Evolutionary conservation across 768 basidiomycete species (phyloP).

Genomic region (Serendipita sp.): DNA sequence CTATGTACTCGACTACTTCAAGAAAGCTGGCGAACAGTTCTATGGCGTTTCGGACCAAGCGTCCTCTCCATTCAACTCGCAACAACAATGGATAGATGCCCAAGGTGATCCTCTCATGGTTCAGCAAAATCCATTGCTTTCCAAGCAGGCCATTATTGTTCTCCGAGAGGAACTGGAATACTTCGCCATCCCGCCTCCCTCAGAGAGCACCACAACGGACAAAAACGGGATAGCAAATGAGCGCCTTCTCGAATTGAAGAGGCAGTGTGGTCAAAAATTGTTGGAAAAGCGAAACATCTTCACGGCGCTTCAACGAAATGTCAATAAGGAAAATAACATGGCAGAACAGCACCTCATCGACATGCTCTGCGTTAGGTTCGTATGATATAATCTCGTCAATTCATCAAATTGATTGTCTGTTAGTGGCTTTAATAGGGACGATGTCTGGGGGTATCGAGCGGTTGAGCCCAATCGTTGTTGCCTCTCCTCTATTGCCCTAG

Average conservation of each 20-base stretch:
- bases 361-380: constrained; percentile 98
- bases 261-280: constrained; percentile 70
- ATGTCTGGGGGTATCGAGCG: constrained; percentile 94
- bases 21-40: constrained; percentile 71
- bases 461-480: constrained; percentile 92
- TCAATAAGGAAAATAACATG: constrained; percentile 97
- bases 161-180: constrained; percentile 96
- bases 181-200: constrained; percentile 81
- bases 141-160: constrained; percentile 97
- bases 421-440: constrained; percentile 94
- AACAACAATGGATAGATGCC: constrained; percentile 61
- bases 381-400: constrained; percentile 12
- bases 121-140: constrained; percentile 78
- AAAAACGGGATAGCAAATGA: constrained; percentile 67
- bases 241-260: constrained; percentile 61
- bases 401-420: neutral
- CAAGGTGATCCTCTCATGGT: neutral
- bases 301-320: constrained; percentile 93
- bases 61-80: constrained; percentile 56
- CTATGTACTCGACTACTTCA: constrained; percentile 87
- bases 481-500: constrained; percentile 95
- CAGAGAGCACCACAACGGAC: constrained; percentile 45
- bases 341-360: constrained; percentile 99
- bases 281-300: constrained; percentile 87
- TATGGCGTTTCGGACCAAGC: constrained; percentile 62